phyloP scores from a whole-genome alignment of 257 asterid genomes.

The Solanum pennellii region DNA sequence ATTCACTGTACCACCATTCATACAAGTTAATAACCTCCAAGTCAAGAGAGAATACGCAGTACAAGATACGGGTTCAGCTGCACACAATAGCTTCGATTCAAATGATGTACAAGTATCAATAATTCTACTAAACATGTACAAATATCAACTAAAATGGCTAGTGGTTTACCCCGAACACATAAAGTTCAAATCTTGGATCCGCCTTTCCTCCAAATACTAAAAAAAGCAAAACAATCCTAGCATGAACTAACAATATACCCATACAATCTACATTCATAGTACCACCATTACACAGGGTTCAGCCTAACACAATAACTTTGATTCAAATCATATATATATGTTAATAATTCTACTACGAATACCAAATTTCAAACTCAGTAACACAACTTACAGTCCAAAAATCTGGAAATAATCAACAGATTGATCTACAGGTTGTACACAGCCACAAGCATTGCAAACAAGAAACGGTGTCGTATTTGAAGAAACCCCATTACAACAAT shows the following conservation, averaged over 20 bases:
- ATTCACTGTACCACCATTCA: background rate
- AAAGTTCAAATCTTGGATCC: background rate
- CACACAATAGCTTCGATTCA: background rate
- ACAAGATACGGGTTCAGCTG: background rate
- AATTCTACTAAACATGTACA: background rate
- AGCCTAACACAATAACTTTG: too few species aligned
- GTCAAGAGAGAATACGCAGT: background rate
- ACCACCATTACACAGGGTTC: background rate
- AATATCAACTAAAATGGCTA: background rate
- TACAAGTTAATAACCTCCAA: background rate
- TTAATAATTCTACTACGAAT: background rate
- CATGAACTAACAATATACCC: background rate
- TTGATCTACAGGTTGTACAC: constrained; percentile 60
- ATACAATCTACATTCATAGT: background rate
- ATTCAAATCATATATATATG: background rate
- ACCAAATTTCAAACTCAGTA: background rate
- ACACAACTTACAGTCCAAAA: constrained; percentile 60
- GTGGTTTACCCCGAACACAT: background rate
- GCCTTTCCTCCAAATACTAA: background rate
- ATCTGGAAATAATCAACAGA: constrained; percentile 72
- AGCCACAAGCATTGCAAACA: constrained; percentile 61
- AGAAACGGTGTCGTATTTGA: constrained; percentile 42
- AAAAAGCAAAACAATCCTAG: accelerated
- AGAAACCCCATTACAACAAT: constrained; percentile 51
- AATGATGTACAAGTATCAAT: background rate